phyloP scores from a whole-genome alignment of 2,329 filamentous ascomycete species.

The Colletotrichum paranaense region DNA sequence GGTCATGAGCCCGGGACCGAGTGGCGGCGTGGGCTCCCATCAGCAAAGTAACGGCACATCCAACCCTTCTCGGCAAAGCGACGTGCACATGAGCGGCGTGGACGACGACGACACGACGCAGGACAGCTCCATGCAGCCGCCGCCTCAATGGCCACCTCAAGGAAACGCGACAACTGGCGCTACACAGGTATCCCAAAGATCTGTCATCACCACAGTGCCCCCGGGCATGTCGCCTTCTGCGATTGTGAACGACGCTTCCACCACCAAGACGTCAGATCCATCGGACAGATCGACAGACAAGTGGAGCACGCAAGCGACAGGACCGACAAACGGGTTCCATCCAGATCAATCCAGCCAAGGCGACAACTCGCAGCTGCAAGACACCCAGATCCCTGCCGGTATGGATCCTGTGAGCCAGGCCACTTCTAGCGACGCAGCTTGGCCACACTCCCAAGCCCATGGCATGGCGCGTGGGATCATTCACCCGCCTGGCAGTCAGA shows the following conservation, averaged over 20 bases:
- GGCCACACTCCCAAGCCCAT: conserved; percentile 69
- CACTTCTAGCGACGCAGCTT: conserved; percentile 63
- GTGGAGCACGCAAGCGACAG: conserved; percentile 73
- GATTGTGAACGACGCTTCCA: conserved; percentile 86
- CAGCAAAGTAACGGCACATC: conserved; percentile 67
- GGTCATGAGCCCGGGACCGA: conserved; percentile 68
- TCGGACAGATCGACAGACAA: conserved; percentile 73
- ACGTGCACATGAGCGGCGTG: conserved; percentile 71
- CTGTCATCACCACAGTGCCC: conserved; percentile 68
- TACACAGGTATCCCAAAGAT: conserved; percentile 73
- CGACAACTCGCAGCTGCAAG: conserved; percentile 59
- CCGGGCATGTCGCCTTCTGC: conserved; percentile 68
- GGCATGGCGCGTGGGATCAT: conserved; percentile 56
- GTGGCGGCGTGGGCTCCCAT: conserved; percentile 60
- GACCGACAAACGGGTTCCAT: conserved; percentile 72
- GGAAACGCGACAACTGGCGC: conserved; percentile 57
- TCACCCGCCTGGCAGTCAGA: conserved; percentile 47
- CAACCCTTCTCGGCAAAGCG: conserved; percentile 59
- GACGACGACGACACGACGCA: conserved; percentile 62
- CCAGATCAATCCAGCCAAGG: conserved; percentile 53
- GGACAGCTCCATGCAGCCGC: conserved; percentile 60
- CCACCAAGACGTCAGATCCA: conserved; percentile 87
- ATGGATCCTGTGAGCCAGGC: conserved; percentile 52
- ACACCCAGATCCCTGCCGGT: conserved; percentile 59
- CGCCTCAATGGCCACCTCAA: conserved; percentile 46